Evolutionary conservation across 2,329 filamentous ascomycete genomes (phyloP).

Genomic region (Fusarium sp.): DNA sequence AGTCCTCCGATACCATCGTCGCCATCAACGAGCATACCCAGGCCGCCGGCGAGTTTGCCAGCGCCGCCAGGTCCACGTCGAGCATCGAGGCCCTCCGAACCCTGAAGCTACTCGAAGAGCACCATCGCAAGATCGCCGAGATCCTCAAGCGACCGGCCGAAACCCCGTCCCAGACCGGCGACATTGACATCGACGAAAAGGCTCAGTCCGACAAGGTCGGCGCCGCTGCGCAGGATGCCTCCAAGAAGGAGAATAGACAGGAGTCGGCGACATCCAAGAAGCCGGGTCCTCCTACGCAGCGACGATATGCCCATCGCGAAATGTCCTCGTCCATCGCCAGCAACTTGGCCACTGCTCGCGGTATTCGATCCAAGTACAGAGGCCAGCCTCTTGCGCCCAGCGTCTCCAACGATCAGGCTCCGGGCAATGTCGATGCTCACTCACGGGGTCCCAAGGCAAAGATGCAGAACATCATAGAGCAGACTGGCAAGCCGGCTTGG

Average conservation of each 20-base stretch:
- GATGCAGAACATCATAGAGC: constrained; percentile 65
- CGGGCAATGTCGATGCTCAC: constrained; percentile 71
- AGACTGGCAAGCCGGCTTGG: constrained; percentile 62
- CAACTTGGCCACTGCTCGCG: constrained; percentile 84
- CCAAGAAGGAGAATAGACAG: constrained; percentile 34
- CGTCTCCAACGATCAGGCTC: constrained; percentile 75
- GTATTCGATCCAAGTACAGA: constrained; percentile 72
- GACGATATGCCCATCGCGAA: constrained; percentile 68
- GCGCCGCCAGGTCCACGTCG: constrained; percentile 75
- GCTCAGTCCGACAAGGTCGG: constrained; percentile 40
- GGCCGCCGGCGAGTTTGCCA: constrained; percentile 87
- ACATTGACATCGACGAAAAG: constrained; percentile 45
- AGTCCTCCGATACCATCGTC: constrained; percentile 76
- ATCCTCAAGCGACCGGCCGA: constrained; percentile 75
- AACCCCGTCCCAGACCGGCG: constrained; percentile 48
- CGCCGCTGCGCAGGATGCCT: constrained; percentile 25
- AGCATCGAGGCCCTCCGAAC: constrained; percentile 80
- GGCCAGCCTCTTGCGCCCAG: constrained; percentile 74
- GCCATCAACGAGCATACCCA: constrained; percentile 88
- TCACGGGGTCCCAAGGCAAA: constrained; percentile 59
- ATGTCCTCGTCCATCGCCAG: constrained; percentile 84
- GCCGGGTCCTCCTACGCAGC: constrained; percentile 51
- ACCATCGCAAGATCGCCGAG: constrained; percentile 83
- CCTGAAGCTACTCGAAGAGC: constrained; percentile 81
- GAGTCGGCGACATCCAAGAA: constrained; percentile 43